Evolutionary conservation across 2,329 filamentous ascomycete species (phyloP).

Genomic region (Claviceps purpurea): DNA sequence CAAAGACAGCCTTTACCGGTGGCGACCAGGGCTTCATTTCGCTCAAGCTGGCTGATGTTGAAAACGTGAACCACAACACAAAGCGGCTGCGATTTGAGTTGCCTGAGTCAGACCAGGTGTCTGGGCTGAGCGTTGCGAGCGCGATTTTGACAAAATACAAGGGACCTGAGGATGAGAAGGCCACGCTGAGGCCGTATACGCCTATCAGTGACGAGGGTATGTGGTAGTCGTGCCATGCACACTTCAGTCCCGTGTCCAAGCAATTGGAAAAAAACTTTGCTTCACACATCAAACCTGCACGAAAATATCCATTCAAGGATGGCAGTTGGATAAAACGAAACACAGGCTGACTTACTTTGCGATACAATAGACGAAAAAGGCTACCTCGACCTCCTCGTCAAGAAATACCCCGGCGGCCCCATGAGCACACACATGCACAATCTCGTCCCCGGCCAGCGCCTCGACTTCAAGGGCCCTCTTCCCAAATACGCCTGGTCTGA

Average conservation of each 20-base stretch:
- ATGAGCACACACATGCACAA: slow-evolving; percentile 86
- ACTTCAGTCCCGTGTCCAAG: no score
- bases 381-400: slow-evolving; percentile 78
- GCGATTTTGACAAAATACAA: slow-evolving; percentile 89
- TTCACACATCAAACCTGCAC: not conserved
- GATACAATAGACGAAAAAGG: slow-evolving; percentile 58
- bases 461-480: slow-evolving; percentile 90
- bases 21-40: slow-evolving; percentile 83
- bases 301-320: no score
- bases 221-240: slow-evolving; percentile 9
- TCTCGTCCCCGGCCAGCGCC: slow-evolving; percentile 65
- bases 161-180: slow-evolving; percentile 68
- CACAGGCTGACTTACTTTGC: not conserved
- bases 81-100: slow-evolving; percentile 85
- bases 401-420: slow-evolving; percentile 77
- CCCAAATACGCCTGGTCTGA: slow-evolving; percentile 81
- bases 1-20: slow-evolving; percentile 52
- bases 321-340: not conserved
- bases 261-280: no score
- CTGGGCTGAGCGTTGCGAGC: slow-evolving; percentile 70
- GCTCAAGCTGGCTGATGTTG: slow-evolving; percentile 64
- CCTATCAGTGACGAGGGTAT: slow-evolving; percentile 74
- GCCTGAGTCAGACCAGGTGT: slow-evolving; percentile 70
- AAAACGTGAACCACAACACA: slow-evolving; percentile 83
- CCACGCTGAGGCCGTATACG: slow-evolving; percentile 83